Conservation (phyloP, 2,329 filamentous ascomycete species). For the Pseudopithomyces chartarum region DNA sequence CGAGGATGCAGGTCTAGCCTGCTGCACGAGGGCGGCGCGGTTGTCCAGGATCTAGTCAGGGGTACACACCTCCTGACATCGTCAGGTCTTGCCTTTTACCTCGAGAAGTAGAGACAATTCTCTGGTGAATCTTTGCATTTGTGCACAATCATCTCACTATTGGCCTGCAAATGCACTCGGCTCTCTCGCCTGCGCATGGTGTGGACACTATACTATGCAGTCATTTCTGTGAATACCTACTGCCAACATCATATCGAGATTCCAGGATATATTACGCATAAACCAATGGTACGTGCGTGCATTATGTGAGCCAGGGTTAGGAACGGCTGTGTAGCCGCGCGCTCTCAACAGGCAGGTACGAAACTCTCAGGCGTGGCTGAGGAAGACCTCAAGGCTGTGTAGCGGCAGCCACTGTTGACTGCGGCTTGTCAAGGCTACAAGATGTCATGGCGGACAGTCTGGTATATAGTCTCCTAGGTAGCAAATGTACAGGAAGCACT, state of each 20-base stretch:
- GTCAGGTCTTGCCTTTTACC: not conserved
- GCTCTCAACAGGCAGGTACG: not conserved
- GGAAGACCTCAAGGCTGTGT: not conserved
- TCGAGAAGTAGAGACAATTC: no score
- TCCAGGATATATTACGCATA: not conserved
- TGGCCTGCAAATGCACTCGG: no score
- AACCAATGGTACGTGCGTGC: not conserved
- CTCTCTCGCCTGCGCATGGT: no score
- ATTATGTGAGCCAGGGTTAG: not conserved
- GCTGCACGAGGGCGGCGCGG: constrained; percentile 1
- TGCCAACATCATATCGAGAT: no score
- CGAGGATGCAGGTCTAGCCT: not conserved
- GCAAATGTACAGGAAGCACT: no score
- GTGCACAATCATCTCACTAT: no score
- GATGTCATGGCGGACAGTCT: not conserved
- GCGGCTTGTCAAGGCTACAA: not conserved
- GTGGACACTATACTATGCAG: no score
- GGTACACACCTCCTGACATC: not conserved
- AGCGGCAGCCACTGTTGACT: not conserved
- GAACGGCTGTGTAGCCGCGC: not conserved
- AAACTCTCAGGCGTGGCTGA: not conserved
- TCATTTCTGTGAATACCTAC: no score
- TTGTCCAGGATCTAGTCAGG: not conserved
- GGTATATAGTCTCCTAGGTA: not conserved
- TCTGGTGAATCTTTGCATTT: no score